Percentiles rank a stretch among this genome's conserved stretches.
Conservation (phyloP, 2,329 filamentous ascomycete genomes). For the Aspergillus chevalieri region DNA sequence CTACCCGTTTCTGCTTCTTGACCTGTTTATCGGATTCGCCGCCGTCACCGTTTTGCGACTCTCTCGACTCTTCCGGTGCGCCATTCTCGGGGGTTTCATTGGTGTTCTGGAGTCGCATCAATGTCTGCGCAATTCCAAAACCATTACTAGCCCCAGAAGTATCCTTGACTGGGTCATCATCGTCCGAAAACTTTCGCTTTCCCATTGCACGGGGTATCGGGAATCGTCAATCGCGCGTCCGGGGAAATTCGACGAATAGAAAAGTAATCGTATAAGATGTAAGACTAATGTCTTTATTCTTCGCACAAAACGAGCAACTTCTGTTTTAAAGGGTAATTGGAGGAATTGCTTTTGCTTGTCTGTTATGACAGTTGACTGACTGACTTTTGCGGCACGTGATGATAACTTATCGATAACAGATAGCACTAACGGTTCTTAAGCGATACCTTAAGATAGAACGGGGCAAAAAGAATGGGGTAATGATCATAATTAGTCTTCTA, state of each 20-base stretch:
- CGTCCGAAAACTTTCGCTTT: constrained; percentile 29
- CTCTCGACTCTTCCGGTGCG: constrained; percentile 1
- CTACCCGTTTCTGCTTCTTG: constrained; percentile 28
- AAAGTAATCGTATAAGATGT: background rate
- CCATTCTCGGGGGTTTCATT: constrained; percentile 6
- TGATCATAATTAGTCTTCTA: no score
- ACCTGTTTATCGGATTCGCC: constrained; percentile 13
- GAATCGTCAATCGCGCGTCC: background rate
- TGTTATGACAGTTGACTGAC: no score
- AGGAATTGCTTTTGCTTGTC: no score
- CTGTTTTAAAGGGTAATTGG: background rate
- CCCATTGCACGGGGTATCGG: constrained; percentile 12
- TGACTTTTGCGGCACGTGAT: background rate
- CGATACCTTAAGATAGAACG: no score
- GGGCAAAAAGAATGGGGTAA: no score
- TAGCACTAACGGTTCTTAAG: no score
- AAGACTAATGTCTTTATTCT: background rate
- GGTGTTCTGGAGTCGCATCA: constrained; percentile 24
- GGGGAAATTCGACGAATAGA: background rate
- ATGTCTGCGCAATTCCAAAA: constrained; percentile 27
- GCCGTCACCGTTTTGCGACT: constrained; percentile 7
- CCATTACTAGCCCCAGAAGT: constrained; percentile 11
- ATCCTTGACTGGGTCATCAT: constrained; percentile 17
- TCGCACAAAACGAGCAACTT: no score
- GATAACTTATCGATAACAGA: background rate